Evolutionary conservation across 2,329 filamentous ascomycete genomes (phyloP), one percentile per base, ranked within the genome.

Genomic region (Sporothrix curviconia): DNA sequence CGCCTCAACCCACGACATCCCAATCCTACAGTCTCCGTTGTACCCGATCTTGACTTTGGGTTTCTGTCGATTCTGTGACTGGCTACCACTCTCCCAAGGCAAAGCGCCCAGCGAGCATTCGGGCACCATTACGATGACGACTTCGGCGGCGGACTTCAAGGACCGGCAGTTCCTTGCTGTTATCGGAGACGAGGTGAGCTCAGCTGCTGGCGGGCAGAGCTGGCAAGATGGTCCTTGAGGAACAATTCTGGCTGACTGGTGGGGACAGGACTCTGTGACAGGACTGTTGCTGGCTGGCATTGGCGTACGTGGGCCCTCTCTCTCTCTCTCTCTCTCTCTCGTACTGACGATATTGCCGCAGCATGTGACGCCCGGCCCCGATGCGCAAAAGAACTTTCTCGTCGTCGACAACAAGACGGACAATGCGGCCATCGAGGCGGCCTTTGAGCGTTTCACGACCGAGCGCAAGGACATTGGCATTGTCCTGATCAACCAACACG

Each of bases 401-500:
- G 90, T 99, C 57, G 94, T 99, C 61, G 92, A 99, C 73, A 78
- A 74, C 70, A 97, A 97, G 80, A 99, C 92, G 37, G 91, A 96
- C 64, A 94, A 82, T 55, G 78, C 88, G 3, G 79, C 88, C 58
- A 96, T 99, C 68, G 94, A 97, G 73, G 82, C 85, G 36, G 87
- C 92, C 9, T 99, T 99, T 70, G 87, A 95, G 63, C 81, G 81
- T 64, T 97, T 96, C 73, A 96, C 91, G 8, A 83, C 84, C 57
- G 83, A 94, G 72, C 81, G 94, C 70, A 97, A 97, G 73, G 94
- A 99, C 70, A 96, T 99, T 71, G 94, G 91, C 28, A 95, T 99
- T 66, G 74, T 99, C 60, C 77, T 99, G 64, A 97, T 99, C 74
- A 99, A 99, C 73, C 94, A 99, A 75, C 94, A 99, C 76, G 92